These are phyloP conservation scores for Lentinula novae-zelandiae DNA, from an alignment of 1,284 basidiomycete genomes.

Conservation along the genomic window DNA sequence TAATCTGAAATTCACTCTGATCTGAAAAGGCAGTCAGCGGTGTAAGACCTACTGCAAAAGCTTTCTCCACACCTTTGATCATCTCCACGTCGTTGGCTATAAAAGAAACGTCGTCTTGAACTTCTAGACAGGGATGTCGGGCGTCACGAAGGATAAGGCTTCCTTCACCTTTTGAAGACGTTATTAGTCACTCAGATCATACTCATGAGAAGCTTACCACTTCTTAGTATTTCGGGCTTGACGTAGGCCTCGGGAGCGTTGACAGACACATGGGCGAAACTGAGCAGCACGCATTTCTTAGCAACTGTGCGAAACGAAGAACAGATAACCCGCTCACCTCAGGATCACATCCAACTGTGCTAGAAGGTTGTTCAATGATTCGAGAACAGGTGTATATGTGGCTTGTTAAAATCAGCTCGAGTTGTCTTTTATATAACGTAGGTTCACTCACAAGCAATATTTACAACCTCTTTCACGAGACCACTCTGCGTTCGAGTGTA, in stretches of 20 bases:
- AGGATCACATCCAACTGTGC: constrained; percentile 92
- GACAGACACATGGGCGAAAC: constrained; percentile 88
- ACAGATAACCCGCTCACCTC: constrained; percentile 46
- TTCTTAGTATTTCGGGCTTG: constrained; percentile 73
- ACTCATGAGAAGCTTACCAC: constrained; percentile 44
- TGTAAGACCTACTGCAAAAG: constrained; percentile 11
- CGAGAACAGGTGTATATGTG: constrained; percentile 89
- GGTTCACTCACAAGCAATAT: constrained; percentile 73
- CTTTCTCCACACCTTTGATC: constrained; percentile 58
- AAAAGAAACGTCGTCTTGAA: constrained; percentile 93
- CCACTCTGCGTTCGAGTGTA: constrained; percentile 79
- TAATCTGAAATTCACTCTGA: constrained; percentile 84
- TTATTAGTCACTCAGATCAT: not conserved
- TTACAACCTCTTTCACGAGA: constrained; percentile 91
- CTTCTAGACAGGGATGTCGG: constrained; percentile 94
- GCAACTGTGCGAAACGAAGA: not conserved
- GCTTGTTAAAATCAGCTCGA: constrained; percentile 38
- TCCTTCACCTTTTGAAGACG: constrained; percentile 56
- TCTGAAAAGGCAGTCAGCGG: constrained; percentile 30
- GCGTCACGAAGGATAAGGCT: constrained; percentile 78
- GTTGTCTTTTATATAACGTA: not conserved
- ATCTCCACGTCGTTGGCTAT: constrained; percentile 95
- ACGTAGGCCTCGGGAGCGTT: constrained; percentile 87
- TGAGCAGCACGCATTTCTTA: constrained; percentile 26
- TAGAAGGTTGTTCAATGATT: constrained; percentile 83